Conservation (phyloP, 108 stramenopile genomes). For the Thalassiosira profunda region DNA sequence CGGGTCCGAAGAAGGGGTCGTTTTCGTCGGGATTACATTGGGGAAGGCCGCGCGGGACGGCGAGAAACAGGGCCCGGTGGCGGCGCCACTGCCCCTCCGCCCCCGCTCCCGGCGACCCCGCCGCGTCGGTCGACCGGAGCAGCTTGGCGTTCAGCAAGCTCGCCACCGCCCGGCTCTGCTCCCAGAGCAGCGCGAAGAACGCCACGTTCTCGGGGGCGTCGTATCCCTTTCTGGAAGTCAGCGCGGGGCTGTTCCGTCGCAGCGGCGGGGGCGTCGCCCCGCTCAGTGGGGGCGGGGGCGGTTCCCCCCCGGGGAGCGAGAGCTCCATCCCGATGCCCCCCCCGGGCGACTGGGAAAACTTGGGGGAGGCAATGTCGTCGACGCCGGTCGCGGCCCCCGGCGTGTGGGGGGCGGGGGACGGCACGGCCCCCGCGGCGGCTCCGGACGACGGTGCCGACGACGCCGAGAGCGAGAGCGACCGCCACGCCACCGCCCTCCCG, state of each 20-base stretch:
- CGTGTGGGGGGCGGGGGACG: constrained; percentile 8
- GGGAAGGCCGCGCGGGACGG: constrained; percentile 25
- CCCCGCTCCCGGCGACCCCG: constrained; percentile 2
- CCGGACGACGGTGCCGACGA: constrained; percentile 1
- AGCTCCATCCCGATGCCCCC: constrained; percentile 43
- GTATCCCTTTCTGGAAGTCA: constrained; percentile 11
- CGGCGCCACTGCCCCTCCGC: constrained; percentile 66
- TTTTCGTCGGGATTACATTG: constrained; percentile 13
- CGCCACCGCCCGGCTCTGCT: constrained; percentile 82
- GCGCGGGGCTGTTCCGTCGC: constrained; percentile 5
- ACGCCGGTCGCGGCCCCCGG: constrained; percentile 11
- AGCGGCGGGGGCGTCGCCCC: constrained; percentile 7
- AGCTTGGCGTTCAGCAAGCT: constrained; percentile 75
- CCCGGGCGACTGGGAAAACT: constrained; percentile 40
- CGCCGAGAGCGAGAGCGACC: constrained; percentile 15
- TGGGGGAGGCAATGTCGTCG: constrained; percentile 23
- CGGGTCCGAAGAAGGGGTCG: constrained; percentile 33
- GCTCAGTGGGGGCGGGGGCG: not conserved
- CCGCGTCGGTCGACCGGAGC: constrained; percentile 20
- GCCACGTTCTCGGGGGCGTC: constrained; percentile 8
- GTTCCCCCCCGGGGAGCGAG: not conserved
- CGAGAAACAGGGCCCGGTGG: constrained; percentile 52
- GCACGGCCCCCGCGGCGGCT: not conserved
- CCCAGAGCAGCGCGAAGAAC: constrained; percentile 20
- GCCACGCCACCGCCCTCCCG: constrained; percentile 28